Evolutionary conservation across 768 basidiomycete species (phyloP).

Genomic region (Leccinum disarticulatum): DNA sequence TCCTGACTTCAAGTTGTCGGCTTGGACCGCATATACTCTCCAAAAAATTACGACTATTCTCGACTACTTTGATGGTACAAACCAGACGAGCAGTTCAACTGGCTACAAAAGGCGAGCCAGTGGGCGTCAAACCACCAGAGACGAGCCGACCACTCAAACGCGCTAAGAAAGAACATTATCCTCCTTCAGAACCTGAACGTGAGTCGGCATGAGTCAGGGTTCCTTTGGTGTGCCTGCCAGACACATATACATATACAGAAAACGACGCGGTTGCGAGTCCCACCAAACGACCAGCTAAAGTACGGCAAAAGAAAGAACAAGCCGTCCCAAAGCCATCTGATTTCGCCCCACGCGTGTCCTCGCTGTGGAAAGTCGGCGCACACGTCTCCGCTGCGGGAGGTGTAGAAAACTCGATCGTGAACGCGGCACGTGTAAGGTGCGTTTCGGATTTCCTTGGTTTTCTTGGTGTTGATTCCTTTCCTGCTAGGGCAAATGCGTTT

Average conservation of each 20-base stretch:
- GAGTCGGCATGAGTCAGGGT: slow-evolving; percentile 4
- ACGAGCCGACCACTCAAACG: slow-evolving; percentile 18
- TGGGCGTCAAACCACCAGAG: not conserved
- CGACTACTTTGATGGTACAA: slow-evolving; percentile 19
- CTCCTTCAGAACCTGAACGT: slow-evolving; percentile 3
- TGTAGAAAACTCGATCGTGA: slow-evolving; percentile 67
- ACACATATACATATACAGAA: not conserved
- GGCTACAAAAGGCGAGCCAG: not conserved
- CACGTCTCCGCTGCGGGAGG: slow-evolving; percentile 84
- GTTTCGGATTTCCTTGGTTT: not conserved
- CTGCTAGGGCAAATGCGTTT: slow-evolving; percentile 73
- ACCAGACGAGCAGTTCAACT: slow-evolving; percentile 21
- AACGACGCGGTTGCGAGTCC: not conserved
- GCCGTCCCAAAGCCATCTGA: slow-evolving; percentile 24
- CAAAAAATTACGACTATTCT: not conserved
- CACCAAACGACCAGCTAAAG: slow-evolving; percentile 7
- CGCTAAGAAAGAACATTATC: slow-evolving; percentile 1
- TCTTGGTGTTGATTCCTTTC: not conserved
- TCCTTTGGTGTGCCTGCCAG: not conserved
- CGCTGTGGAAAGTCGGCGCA: slow-evolving; percentile 73
- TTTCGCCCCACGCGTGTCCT: slow-evolving; percentile 31
- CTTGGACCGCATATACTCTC: not conserved
- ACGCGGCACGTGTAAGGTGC: slow-evolving; percentile 73
- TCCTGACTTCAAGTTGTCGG: not conserved
- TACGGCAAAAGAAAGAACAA: slow-evolving; percentile 10